phyloP scores from a whole-genome alignment of 225 moss, liverwort and hornwort species.

The Lunularia cruciata region DNA sequence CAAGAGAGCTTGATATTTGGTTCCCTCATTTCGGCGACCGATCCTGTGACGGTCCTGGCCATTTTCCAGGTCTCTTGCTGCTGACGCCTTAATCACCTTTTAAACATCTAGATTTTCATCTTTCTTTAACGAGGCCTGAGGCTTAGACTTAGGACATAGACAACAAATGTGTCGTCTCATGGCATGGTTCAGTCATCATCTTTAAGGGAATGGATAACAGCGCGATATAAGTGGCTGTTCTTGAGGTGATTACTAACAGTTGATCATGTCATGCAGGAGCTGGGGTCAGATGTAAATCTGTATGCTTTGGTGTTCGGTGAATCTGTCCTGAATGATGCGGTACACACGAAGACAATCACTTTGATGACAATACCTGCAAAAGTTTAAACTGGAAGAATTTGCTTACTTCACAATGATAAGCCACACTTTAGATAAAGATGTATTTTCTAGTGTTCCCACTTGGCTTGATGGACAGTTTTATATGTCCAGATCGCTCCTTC shows the following conservation, averaged over 20 bases:
- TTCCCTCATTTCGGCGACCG: constrained; percentile 95
- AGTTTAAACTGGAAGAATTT: no score
- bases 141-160: no score
- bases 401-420: no score
- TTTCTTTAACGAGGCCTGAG: no score
- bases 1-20: constrained; percentile 96
- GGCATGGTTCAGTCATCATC: no score
- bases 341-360: constrained; percentile 20
- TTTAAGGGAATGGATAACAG: no score
- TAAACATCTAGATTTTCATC: no score
- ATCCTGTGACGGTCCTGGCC: constrained; percentile 96
- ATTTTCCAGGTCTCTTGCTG: constrained; percentile 68
- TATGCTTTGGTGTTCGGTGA: constrained; percentile 98
- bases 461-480: no score
- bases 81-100: background rate
- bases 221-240: background rate
- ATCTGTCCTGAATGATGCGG: constrained; percentile 97
- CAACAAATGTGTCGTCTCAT: no score
- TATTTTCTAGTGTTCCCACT: no score
- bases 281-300: constrained; percentile 92
- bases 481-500: no score
- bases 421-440: no score
- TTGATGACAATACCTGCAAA: background rate
- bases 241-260: background rate
- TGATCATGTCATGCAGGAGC: constrained; percentile 54